Evolutionary conservation across 2,329 filamentous ascomycete genomes (phyloP), one percentile per base, ranked within the genome.

Genomic region (Exophiala lecanii-corni): DNA sequence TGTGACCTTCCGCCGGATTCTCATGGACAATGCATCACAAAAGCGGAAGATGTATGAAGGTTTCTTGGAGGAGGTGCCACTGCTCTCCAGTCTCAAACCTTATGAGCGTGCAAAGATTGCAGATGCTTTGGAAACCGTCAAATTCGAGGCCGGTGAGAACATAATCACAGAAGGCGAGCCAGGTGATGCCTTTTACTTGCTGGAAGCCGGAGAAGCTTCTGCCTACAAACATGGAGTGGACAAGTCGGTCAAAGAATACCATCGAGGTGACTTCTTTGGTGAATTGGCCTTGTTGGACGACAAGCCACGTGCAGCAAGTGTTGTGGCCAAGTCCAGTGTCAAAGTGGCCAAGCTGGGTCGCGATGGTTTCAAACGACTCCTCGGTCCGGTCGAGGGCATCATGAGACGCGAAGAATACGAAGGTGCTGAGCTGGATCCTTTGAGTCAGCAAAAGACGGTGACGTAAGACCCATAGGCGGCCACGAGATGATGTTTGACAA

Each of bases 81-180:
- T 97, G 20, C 78, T 98, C 18, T 76, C 83, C 2, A 82, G 80
- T 16, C 76, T 98, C 43, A 94, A 89, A 33, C 77, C 86, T 0
- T 97, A 97, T 65, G 92, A 98, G 69, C 83, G 92, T 45, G 88
- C 87, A 60, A 98, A 98, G 74, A 96, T 98, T 63, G 91, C 92
- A 49, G 92, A 97, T 67, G 91, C 92, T 2, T 74, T 98, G 43
- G 89, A 97, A 64, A 92, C 89, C 7, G 81, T 84, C 63, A 96
- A 94, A 60, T 94, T 84, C 62, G 76, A 84, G 0, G 70, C 82
- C 5, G 87, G 86, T 16, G 78, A 82, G n/a, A 77, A 78, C 39
- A 94, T 98, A 62, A 97, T 98, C 67, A 75, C 73, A 45, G 88
- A 97, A 66, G 92, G 92, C 39, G 92, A 97, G 62, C 85, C 84